Evolutionary conservation across 257 asterid genomes (phyloP), one percentile per base, ranked within the genome.

Genomic region (Echites panduratus): DNA sequence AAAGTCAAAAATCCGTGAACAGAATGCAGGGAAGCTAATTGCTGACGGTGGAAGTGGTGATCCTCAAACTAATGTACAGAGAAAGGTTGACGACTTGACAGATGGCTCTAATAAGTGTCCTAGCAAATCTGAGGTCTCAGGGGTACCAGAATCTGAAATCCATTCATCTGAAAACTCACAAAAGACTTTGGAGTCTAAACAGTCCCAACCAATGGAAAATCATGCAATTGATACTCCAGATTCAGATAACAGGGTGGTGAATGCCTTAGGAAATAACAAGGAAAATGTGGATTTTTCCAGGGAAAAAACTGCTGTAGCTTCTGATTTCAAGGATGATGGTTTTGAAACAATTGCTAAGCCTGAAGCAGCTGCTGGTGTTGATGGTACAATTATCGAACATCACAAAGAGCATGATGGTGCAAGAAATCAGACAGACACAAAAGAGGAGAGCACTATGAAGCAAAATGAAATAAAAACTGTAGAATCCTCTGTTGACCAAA

Each of bases 321-420:
- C 88, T 83, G 87, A 82, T 73, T 26, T 52, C 75, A 69, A 52
- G 74, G 90, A 80, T 76, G 74, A 40, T 50, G 71, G 26, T 44
- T 68, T 76, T 24, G 89, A 85, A 81, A 58, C 85, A 66, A 73
- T 77, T 77, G 73, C 71, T 71, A 79, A 78, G 67, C 84, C 82
- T 66, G 85, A 84, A 72, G 85, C 78, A 58, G 79, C 88, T 72
- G 80, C 78, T 79, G 81, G 72, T 57, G 66, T 82, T 50, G 85
- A 82, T 70, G 85, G 77, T 76, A 50, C 66, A 73, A 54, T 53
- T 71, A 54, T 72, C 29, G 85, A 79, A 66, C 83, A 77, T 68
- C 64, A 72, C 79, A 79, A 81, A 80, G 80, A 68, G 75, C 72
- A 56, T 24, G 92, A 79, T 45, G 70, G 71, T 68, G 79, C 27